Base-by-base conservation (phyloP, 176 grass and related monocot genomes). In the Puya raimondii region DNA sequence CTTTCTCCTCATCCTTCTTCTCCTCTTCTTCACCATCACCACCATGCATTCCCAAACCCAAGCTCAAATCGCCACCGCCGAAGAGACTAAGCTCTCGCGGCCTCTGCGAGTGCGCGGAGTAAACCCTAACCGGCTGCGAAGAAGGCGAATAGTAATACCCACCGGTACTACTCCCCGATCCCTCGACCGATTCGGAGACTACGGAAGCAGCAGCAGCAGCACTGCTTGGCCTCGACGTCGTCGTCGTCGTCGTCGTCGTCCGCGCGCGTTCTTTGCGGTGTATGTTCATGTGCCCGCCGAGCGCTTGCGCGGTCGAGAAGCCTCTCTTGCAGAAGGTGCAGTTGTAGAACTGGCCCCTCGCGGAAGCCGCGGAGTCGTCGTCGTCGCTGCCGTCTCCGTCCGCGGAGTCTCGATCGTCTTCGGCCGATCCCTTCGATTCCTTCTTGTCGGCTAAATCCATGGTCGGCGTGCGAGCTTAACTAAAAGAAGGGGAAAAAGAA, bases 281-380 rank as follows among this genome's bases (percentile, higher is more conserved):
- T 52, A 90, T 78, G 85, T 96, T 96, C 91, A 96, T 96, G 84
- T 96, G 91, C 6, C 91, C 91, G 50, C 91, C 87, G 12, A 96
- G 80, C 7, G 91, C 91, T 75, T 96, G 91, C 59, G 91, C 87
- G 64, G 88, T 91, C 25, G 85, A 83, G 80, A 96, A 96, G 14
- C 91, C 91, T 57, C 87, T 75, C 80, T 64, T 85, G 91, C 91
- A 96, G 80, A 84, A 96, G 50, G 80, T 79, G 77, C 91, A 96
- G 56, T 86, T 87, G 87, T 96, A 91, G 69, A 81, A 81, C 70
- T 87, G 84, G 48, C 73, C 51, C 11, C 66, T 72, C 12, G 61
- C 68, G 2, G 1, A 72, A 2, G 76, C 72, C 2, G 17, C 33
- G 12, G 11, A 13, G 12, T 74, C 58, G 21, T 72, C 67, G 2